phyloP scores from a whole-genome alignment of 2,329 filamentous ascomycete species.

The Diplodia corticola region DNA sequence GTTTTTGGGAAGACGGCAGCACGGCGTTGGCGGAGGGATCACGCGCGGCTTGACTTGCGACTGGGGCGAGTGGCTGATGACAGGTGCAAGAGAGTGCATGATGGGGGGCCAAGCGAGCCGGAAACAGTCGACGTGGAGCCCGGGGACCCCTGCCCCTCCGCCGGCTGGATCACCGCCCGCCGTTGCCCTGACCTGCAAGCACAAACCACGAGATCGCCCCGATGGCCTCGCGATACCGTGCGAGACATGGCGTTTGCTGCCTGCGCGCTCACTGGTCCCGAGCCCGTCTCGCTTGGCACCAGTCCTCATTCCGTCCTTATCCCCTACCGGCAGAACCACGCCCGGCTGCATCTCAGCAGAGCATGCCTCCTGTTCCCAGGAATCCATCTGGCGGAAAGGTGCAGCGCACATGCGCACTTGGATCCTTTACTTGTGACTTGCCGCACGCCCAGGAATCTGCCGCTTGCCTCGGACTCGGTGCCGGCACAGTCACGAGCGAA shows the following conservation, averaged over 20 bases:
- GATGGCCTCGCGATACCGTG: neutral
- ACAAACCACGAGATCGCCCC: constrained; percentile 19
- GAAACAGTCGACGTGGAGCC: constrained; percentile 21
- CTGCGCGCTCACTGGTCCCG: neutral
- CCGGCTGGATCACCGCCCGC: constrained; percentile 8
- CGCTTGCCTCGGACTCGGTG: neutral
- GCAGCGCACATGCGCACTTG: neutral
- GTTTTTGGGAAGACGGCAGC: constrained; percentile 5
- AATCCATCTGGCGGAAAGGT: no score
- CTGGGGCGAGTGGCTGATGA: constrained; percentile 4
- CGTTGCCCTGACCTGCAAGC: constrained; percentile 1
- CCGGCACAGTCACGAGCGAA: neutral
- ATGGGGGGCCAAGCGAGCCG: constrained; percentile 16
- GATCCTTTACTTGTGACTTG: neutral
- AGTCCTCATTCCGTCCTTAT: neutral
- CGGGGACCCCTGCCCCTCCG: constrained; percentile 18
- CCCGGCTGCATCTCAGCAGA: no score
- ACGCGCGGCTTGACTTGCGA: constrained; percentile 17
- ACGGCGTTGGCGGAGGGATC: constrained; percentile 16
- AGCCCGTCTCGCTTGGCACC: neutral
- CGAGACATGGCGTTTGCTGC: constrained; percentile 4
- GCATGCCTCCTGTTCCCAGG: no score
- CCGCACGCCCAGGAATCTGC: neutral
- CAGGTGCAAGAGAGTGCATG: constrained; percentile 17
- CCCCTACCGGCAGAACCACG: neutral